A percentile compares a stretch with the other conserved stretches of the same genome.
Evolutionary conservation across 495 filamentous ascomycete genomes (phyloP).

Genomic region (Penicillium ochrochloron): DNA sequence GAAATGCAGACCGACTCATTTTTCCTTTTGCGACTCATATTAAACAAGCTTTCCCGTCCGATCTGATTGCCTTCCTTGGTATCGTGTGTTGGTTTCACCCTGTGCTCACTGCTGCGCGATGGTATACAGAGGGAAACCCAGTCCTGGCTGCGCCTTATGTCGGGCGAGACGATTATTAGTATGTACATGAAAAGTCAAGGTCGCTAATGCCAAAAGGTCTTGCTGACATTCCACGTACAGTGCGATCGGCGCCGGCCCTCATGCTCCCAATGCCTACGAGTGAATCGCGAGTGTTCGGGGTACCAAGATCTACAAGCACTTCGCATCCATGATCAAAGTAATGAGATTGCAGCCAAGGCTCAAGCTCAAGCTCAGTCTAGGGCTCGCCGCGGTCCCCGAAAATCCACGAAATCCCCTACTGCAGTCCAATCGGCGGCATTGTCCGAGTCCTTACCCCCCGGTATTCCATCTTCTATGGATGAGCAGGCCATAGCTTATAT

Average conservation of each 20-base stretch:
- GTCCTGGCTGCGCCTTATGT: conserved; percentile 10
- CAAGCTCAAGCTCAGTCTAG: not conserved
- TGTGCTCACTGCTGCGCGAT: not conserved
- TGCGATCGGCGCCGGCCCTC: conserved; percentile 21
- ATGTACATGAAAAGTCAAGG: not conserved
- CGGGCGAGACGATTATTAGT: conserved; percentile 6
- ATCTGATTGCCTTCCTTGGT: not conserved
- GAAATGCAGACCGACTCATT: not conserved
- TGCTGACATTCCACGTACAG: conserved; percentile 5
- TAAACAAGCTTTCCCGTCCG: not conserved
- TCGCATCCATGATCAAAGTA: conserved; percentile 19
- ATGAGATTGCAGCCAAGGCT: conserved; percentile 7
- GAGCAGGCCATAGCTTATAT: conserved; percentile 14
- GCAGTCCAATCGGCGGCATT: not conserved
- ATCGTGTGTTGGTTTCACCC: not conserved
- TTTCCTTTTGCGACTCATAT: not conserved
- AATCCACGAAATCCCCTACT: not conserved
- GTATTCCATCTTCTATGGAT: conserved; percentile 12
- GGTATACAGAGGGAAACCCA: conserved; percentile 20
- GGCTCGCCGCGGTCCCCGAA: not conserved
- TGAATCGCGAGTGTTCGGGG: conserved; percentile 19
- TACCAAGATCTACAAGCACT: conserved; percentile 18
- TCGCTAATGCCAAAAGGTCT: not conserved
- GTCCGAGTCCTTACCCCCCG: not conserved
- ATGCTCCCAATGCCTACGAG: conserved; percentile 22